Conservation (phyloP, 2,329 filamentous ascomycete species). For the Sporothrix pseudoabietina region DNA sequence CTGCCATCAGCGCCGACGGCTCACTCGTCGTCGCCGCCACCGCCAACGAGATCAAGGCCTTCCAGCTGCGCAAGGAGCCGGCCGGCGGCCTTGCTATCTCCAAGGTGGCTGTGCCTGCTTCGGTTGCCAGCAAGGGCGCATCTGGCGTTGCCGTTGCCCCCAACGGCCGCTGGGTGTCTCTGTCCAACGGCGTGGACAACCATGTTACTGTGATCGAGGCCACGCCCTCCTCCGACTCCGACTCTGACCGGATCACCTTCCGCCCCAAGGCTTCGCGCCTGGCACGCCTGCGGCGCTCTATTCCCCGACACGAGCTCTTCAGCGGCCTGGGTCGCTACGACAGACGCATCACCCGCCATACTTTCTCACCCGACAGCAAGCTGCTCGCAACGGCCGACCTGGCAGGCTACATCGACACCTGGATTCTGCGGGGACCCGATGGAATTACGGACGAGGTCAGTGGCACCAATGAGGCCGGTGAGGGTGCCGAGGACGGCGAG, state of each 20-base stretch:
- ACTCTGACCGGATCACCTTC: slow-evolving; percentile 36
- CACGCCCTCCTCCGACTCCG: slow-evolving; percentile 38
- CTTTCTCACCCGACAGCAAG: slow-evolving; percentile 79
- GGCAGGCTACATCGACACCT: slow-evolving; percentile 84
- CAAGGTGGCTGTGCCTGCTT: slow-evolving; percentile 65
- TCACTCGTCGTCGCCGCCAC: slow-evolving; percentile 77
- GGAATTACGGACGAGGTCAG: slow-evolving; percentile 40
- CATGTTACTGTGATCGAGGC: slow-evolving; percentile 52
- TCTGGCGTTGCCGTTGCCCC: slow-evolving; percentile 70
- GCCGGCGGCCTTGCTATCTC: slow-evolving; percentile 64
- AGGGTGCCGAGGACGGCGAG: slow-evolving; percentile 33
- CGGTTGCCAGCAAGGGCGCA: slow-evolving; percentile 64
- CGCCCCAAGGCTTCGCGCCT: slow-evolving; percentile 55
- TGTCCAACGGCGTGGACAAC: slow-evolving; percentile 39
- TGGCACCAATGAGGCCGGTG: slow-evolving; percentile 36
- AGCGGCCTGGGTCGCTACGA: slow-evolving; percentile 76
- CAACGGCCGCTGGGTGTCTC: slow-evolving; percentile 68
- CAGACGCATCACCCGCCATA: slow-evolving; percentile 69
- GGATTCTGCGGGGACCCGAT: slow-evolving; percentile 67
- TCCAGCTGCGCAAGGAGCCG: slow-evolving; percentile 62
- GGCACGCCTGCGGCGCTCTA: slow-evolving; percentile 47
- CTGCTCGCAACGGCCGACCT: slow-evolving; percentile 80
- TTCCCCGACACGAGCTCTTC: slow-evolving; percentile 58
- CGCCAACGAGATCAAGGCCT: slow-evolving; percentile 72
- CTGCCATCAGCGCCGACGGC: slow-evolving; percentile 68